A percentile compares a stretch with the other conserved stretches of the same genome.
Conservation (phyloP, 176 grass and related monocot species). For the Cymbopogon citratus region DNA sequence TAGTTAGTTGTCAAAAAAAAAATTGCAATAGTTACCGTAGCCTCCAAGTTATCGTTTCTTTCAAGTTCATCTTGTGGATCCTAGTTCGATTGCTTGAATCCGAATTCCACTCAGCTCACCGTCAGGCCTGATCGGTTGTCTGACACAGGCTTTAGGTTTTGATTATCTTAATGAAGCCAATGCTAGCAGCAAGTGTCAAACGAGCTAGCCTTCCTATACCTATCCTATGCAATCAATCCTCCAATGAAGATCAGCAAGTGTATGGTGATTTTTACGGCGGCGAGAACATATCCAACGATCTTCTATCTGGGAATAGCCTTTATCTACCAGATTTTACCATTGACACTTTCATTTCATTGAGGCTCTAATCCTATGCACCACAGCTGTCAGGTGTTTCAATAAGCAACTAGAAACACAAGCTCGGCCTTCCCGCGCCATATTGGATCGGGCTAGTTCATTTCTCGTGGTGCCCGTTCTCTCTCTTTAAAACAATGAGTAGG, state of each 20-base stretch:
- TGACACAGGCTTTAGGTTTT: conserved; percentile 50
- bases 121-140: too few species aligned
- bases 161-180: conserved; percentile 52
- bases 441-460: too few species aligned
- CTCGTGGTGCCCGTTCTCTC: too few species aligned
- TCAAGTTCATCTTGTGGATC: too few species aligned
- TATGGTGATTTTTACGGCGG: conserved; percentile 37
- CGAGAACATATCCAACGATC: conserved; percentile 46
- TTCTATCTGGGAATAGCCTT: conserved; percentile 46
- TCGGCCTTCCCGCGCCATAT: too few species aligned
- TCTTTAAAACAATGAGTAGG: too few species aligned
- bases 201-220: conserved; percentile 66
- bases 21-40: too few species aligned
- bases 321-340: conserved; percentile 56
- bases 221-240: conserved; percentile 59
- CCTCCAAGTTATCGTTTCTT: too few species aligned
- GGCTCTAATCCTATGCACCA: conserved; percentile 53
- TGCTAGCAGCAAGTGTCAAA: conserved; percentile 56
- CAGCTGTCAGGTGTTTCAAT: conserved; percentile 47
- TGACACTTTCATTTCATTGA: conserved; percentile 52
- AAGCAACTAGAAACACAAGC: too few species aligned
- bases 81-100: too few species aligned
- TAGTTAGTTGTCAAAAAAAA: too few species aligned
- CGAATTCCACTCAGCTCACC: too few species aligned
- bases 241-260: conserved; percentile 54